Conservation (phyloP, 2,329 filamentous ascomycete species). For the Anisogramma anomala region DNA sequence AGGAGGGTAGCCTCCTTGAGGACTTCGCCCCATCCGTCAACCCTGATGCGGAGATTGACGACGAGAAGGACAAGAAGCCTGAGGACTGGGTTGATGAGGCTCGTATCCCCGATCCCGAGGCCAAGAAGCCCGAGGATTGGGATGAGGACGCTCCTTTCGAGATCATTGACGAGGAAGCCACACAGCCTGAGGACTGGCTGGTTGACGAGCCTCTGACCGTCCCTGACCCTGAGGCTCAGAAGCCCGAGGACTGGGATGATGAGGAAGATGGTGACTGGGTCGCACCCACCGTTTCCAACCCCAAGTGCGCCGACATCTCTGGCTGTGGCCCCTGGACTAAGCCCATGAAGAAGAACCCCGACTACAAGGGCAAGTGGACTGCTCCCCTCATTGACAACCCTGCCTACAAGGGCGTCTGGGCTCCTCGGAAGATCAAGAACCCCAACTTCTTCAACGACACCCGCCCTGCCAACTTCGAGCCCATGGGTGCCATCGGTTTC, state of each 20-base stretch:
- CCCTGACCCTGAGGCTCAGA: conserved; percentile 86
- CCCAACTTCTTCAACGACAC: conserved; percentile 96
- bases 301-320: conserved; percentile 86
- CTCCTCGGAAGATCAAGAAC: conserved; percentile 92
- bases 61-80: conserved; percentile 86
- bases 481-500: conserved; percentile 95
- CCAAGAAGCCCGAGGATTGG: conserved; percentile 96
- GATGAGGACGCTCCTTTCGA: conserved; percentile 96
- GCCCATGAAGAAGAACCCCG: conserved; percentile 88
- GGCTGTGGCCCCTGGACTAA: conserved; percentile 89
- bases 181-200: conserved; percentile 90
- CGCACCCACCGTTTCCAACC: conserved; percentile 80
- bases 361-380: conserved; percentile 98
- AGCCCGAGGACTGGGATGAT: conserved; percentile 99
- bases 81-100: conserved; percentile 91
- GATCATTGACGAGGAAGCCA: conserved; percentile 86
- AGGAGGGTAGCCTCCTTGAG: conserved; percentile 84
- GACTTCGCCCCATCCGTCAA: conserved; percentile 92
- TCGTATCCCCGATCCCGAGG: conserved; percentile 82
- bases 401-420: conserved; percentile 92
- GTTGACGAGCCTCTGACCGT: conserved; percentile 74
- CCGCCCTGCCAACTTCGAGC: conserved; percentile 90
- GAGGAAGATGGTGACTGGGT: conserved; percentile 99
- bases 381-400: conserved; percentile 93
- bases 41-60: conserved; percentile 88